A percentile compares a stretch with the other conserved stretches of the same genome.
phyloP scores from a whole-genome alignment of 805 yeast genomes.

The Tetrapisispora nanseiensis region DNA sequence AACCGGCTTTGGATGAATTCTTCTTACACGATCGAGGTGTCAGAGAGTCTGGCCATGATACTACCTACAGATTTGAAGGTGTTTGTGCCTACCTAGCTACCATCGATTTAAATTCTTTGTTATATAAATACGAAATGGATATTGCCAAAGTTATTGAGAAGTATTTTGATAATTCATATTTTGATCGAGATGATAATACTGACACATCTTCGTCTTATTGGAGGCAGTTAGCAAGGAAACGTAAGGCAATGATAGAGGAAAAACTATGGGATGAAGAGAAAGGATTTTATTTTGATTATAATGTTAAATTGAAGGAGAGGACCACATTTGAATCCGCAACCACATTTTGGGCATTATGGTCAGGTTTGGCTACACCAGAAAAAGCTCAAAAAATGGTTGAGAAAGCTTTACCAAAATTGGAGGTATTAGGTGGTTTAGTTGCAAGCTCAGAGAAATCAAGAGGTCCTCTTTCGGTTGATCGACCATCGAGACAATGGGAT shows the following conservation, averaged over 20 bases:
- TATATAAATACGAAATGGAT: conserved; percentile 85
- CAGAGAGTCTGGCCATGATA: conserved; percentile 94
- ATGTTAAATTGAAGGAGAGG: conserved; percentile 46
- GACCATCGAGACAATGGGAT: conserved; percentile 97
- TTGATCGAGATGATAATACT: conserved; percentile 30
- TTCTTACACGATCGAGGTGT: conserved; percentile 90
- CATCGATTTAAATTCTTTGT: conserved; percentile 73
- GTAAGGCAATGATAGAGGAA: conserved; percentile 49
- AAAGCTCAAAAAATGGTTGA: conserved; percentile 60
- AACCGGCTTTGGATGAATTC: conserved; percentile 80
- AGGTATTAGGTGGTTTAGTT: conserved; percentile 80
- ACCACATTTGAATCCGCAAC: conserved; percentile 78
- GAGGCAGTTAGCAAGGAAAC: conserved; percentile 44
- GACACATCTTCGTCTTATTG: conserved; percentile 47
- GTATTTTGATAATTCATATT: conserved; percentile 43
- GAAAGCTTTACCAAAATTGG: conserved; percentile 57
- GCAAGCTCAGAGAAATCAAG: conserved; percentile 71
- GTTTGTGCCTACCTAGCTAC: conserved; percentile 85
- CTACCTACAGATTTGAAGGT: conserved; percentile 83
- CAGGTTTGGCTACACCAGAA: conserved; percentile 52
- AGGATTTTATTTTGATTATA: conserved; percentile 77
- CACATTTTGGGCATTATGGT: conserved; percentile 87
- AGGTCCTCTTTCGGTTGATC: conserved; percentile 54
- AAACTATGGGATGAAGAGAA: conserved; percentile 78
- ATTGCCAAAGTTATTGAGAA: conserved; percentile 55